phyloP scores from a whole-genome alignment of 768 basidiomycete species.

The Podaxis sp. region DNA sequence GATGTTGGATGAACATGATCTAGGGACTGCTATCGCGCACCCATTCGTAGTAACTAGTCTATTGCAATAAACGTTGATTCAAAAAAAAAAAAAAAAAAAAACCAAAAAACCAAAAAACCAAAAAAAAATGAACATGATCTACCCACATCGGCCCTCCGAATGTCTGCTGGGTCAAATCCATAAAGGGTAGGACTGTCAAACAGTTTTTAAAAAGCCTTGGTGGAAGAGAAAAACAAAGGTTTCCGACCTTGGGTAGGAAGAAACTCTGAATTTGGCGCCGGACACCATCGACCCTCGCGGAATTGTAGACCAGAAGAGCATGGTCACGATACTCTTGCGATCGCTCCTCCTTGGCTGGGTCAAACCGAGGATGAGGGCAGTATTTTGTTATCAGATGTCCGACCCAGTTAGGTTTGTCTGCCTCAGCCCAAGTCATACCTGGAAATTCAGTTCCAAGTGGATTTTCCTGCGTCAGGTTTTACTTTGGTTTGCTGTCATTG shows the following conservation, averaged over 20 bases:
- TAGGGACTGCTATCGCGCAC: too few relatives aligned
- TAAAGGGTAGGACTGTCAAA: slow-evolving; percentile 40
- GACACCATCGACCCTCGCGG: slow-evolving; percentile 43
- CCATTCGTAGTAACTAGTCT: too few relatives aligned
- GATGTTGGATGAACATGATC: slow-evolving; percentile 53
- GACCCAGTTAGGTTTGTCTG: slow-evolving; percentile 55
- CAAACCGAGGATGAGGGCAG: slow-evolving; percentile 30
- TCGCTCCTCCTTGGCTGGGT: slow-evolving; percentile 23
- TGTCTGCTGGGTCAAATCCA: slow-evolving; percentile 32
- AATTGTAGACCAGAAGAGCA: slow-evolving; percentile 51
- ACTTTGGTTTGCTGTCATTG: slow-evolving; percentile 1
- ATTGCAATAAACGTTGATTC: too few relatives aligned
- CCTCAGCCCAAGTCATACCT: slow-evolving; percentile 44
- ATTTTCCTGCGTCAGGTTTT: slow-evolving; percentile 31
- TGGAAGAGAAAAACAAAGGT: slow-evolving; percentile 45
- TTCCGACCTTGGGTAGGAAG: slow-evolving; percentile 36
- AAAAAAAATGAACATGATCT: slow-evolving; percentile 50
- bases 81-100: too few relatives aligned
- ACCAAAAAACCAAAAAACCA: too few relatives aligned
- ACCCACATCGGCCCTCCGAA: slow-evolving; percentile 40
- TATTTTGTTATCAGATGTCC: slow-evolving; percentile 49
- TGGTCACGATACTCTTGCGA: slow-evolving; percentile 24
- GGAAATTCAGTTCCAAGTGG: slow-evolving; percentile 51
- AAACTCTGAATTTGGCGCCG: slow-evolving; percentile 30
- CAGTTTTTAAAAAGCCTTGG: slow-evolving; percentile 38